phyloP scores from a whole-genome alignment of 75 land plant genomes.

The Adiantum capillusveneris region DNA sequence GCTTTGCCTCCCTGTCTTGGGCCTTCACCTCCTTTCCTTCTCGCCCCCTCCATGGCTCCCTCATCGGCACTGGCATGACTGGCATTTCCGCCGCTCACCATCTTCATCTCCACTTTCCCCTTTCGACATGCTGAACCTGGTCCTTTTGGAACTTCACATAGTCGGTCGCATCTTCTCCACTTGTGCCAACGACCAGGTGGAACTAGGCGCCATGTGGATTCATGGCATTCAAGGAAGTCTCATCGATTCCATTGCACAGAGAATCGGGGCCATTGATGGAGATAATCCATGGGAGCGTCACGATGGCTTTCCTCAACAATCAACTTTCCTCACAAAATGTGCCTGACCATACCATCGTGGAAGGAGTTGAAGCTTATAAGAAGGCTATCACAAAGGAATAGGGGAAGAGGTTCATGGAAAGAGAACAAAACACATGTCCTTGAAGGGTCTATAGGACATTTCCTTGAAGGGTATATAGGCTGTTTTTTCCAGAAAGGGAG shows the following conservation, averaged over 20 bases:
- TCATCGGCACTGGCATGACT: slow-evolving; percentile 30
- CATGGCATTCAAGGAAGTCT: slow-evolving; percentile 90
- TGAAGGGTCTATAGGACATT: no score
- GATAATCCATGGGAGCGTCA: slow-evolving; percentile 52
- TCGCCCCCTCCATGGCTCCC: neutral
- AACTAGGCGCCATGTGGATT: slow-evolving; percentile 92
- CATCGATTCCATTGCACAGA: slow-evolving; percentile 37
- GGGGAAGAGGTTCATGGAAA: no score
- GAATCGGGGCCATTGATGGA: slow-evolving; percentile 32
- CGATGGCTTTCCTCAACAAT: slow-evolving; percentile 40
- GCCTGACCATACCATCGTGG: neutral
- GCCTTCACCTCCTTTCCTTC: no score
- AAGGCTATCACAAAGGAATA: no score
- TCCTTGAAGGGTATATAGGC: no score
- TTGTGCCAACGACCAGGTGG: slow-evolving; percentile 53
- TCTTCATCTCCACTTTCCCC: neutral
- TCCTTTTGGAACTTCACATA: slow-evolving; percentile 64
- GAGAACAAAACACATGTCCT: no score
- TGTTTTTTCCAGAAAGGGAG: neutral
- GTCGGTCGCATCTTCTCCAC: slow-evolving; percentile 75
- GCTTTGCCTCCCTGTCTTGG: no score
- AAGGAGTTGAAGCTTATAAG: no score
- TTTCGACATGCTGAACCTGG: slow-evolving; percentile 27
- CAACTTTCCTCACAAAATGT: slow-evolving; percentile 35
- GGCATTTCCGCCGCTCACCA: slow-evolving; percentile 29